A percentile compares a stretch with the other conserved stretches of the same genome.
Conservation (phyloP, 768 basidiomycete genomes). For the Hypsizygus marmoreus region DNA sequence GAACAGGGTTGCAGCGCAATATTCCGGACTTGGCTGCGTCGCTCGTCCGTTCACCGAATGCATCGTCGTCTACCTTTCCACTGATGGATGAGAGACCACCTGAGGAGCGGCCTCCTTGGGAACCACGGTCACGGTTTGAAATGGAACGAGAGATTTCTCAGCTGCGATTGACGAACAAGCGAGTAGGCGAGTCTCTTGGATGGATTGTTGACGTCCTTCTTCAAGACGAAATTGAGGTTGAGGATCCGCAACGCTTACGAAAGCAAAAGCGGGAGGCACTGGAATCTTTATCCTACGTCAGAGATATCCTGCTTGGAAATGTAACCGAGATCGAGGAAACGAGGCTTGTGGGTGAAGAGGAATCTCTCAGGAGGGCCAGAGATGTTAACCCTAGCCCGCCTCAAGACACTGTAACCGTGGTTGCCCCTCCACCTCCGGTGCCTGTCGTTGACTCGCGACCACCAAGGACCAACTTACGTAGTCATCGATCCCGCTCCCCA, state of each 20-base stretch:
- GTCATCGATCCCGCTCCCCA: conserved; percentile 10
- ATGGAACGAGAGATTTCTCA: conserved; percentile 64
- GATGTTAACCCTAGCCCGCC: conserved; percentile 4
- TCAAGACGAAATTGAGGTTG: conserved; percentile 50
- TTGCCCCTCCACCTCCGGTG: conserved; percentile 39
- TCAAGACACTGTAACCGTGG: conserved; percentile 3
- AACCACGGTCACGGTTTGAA: conserved; percentile 68
- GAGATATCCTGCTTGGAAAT: conserved; percentile 67
- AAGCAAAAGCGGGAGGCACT: conserved; percentile 63
- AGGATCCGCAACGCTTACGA: conserved; percentile 40
- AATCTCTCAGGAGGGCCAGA: conserved; percentile 23
- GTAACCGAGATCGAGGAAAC: conserved; percentile 62
- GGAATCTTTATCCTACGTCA: conserved; percentile 75
- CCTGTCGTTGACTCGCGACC: conserved; percentile 40
- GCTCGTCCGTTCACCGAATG: conserved; percentile 58
- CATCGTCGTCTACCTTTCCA: conserved; percentile 55
- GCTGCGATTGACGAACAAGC: conserved; percentile 58
- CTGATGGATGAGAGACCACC: conserved; percentile 58
- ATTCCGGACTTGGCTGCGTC: conserved; percentile 81
- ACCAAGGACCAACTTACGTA: conserved; percentile 23
- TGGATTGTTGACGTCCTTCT: conserved; percentile 77
- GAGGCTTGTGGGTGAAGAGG: conserved; percentile 60
- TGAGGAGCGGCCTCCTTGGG: conserved; percentile 68
- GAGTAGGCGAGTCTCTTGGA: conserved; percentile 66
- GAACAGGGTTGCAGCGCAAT: conserved; percentile 58